phyloP scores from a whole-genome alignment of 257 asterid species.

The Osmanthus fragrans region DNA sequence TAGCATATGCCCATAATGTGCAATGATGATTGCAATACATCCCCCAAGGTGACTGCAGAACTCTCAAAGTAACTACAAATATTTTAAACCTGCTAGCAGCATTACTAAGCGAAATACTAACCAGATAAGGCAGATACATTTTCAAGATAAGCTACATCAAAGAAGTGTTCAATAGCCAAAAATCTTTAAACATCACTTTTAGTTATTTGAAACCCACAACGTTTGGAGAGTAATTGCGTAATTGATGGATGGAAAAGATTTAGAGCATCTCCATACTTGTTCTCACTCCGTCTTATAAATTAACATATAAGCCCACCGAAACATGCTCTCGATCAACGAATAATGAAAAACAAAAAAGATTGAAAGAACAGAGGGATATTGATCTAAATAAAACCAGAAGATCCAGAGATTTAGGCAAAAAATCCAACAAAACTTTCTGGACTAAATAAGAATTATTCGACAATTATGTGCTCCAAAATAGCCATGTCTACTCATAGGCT shows the following conservation, averaged over 20 bases:
- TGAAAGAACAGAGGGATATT: neutral
- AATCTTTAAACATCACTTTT: neutral
- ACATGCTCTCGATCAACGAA: neutral
- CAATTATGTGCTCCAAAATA: neutral
- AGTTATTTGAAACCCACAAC: neutral
- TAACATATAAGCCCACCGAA: neutral
- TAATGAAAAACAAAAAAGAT: no score
- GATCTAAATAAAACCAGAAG: neutral
- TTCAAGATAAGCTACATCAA: neutral
- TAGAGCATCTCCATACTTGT: neutral
- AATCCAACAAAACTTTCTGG: neutral
- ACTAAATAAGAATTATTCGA: neutral
- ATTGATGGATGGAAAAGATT: no score
- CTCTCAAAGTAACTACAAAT: neutral
- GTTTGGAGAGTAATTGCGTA: neutral
- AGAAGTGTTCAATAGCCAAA: neutral
- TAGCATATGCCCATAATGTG: conserved; percentile 2
- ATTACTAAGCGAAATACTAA: neutral
- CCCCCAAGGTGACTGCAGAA: neutral
- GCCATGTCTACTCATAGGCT: no score
- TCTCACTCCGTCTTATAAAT: neutral
- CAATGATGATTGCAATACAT: neutral
- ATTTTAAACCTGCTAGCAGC: neutral
- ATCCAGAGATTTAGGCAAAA: neutral
- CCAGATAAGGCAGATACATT: neutral